A percentile compares a stretch with the other conserved stretches of the same genome.
phyloP scores from a whole-genome alignment of 2,329 filamentous ascomycete genomes.

The Fusarium agapanthi region DNA sequence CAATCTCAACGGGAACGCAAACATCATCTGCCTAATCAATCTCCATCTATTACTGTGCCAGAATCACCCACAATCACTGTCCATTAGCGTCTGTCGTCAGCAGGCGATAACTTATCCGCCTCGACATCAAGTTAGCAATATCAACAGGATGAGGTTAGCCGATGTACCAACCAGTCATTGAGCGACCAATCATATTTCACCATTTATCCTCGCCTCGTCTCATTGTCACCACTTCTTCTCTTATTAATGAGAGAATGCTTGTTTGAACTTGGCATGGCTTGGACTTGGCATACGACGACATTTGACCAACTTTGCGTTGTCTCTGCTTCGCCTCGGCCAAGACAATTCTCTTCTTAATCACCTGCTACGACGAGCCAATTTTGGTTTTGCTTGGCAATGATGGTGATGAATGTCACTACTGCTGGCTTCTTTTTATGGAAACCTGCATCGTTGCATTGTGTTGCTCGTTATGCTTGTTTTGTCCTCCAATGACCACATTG shows the following conservation, averaged over 20 bases:
- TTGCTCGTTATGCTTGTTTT: constrained; percentile 10
- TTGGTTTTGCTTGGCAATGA: constrained; percentile 15
- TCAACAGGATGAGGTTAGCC: constrained; percentile 22
- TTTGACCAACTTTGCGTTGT: not conserved
- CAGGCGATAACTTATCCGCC: constrained; percentile 16
- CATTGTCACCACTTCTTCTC: not conserved
- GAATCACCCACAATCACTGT: constrained; percentile 10
- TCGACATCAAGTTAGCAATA: constrained; percentile 5
- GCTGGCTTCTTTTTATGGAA: constrained; percentile 8
- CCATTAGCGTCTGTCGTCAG: constrained; percentile 28
- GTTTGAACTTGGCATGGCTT: constrained; percentile 37
- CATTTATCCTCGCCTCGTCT: not conserved
- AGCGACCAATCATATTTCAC: constrained; percentile 19
- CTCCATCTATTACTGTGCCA: constrained; percentile 11
- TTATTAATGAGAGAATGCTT: constrained; percentile 19
- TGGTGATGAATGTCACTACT: constrained; percentile 15
- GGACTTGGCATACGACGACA: constrained; percentile 29
- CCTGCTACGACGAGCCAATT: constrained; percentile 26
- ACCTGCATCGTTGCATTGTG: not conserved
- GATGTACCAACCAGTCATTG: constrained; percentile 12
- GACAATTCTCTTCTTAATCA: constrained; percentile 15
- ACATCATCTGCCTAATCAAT: constrained; percentile 12
- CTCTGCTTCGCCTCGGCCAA: constrained; percentile 33
- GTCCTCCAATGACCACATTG: constrained; percentile 4
- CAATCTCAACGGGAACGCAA: constrained; percentile 7